Evolutionary conservation across 805 yeast species (phyloP).

Genomic region (Yarrowia sp.): DNA sequence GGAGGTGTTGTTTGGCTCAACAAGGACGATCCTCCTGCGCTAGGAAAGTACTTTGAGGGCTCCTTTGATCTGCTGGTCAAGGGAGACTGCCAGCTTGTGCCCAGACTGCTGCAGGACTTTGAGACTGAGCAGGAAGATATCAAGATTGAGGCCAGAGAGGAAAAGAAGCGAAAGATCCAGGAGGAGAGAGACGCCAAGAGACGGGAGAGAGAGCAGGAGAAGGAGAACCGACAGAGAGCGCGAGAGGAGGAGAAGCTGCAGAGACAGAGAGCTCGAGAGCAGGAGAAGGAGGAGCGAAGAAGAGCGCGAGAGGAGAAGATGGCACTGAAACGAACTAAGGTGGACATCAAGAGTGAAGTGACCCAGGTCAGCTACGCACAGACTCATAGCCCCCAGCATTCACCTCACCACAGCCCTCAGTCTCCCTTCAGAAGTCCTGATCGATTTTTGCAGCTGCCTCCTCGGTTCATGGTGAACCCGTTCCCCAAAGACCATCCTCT

Average conservation of each 20-base stretch:
- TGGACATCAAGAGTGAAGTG: neutral
- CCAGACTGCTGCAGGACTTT: constrained; percentile 50
- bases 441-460: neutral
- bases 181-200: constrained; percentile 20
- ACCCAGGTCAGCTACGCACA: neutral
- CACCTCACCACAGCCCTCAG: neutral
- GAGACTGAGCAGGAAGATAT: constrained; percentile 25
- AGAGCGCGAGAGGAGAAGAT: constrained; percentile 15
- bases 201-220: constrained; percentile 14
- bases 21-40: constrained; percentile 57
- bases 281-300: constrained; percentile 20
- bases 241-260: constrained; percentile 27
- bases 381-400: neutral
- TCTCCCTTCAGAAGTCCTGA: neutral
- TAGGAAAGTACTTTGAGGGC: constrained; percentile 59
- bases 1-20: constrained; percentile 71
- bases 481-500: neutral
- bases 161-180: constrained; percentile 33
- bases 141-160: constrained; percentile 29
- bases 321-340: neutral
- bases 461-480: constrained; percentile 2
- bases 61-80: constrained; percentile 63
- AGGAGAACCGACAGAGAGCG: constrained; percentile 24
- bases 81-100: constrained; percentile 70
- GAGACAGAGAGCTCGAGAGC: constrained; percentile 11